Evolutionary conservation across 225 moss, liverwort and hornwort species (phyloP).

Genomic region (Neckera pumila): DNA sequence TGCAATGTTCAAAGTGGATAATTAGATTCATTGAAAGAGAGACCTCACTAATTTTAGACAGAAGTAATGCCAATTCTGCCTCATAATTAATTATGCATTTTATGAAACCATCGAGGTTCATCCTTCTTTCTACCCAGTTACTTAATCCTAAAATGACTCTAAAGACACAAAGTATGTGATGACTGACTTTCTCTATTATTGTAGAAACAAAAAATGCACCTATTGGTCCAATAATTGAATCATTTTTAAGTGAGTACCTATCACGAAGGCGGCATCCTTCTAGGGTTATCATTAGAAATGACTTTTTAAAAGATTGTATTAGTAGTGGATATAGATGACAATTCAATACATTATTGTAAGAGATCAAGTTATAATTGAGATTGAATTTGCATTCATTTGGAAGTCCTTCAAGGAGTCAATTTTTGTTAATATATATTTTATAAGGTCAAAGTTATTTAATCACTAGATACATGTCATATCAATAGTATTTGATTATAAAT

Average conservation of each 20-base stretch:
- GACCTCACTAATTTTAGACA: neutral
- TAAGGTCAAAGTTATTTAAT: too few relatives aligned
- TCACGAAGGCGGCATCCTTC: too few relatives aligned
- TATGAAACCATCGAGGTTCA: neutral
- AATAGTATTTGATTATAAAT: too few relatives aligned
- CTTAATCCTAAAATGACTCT: too few relatives aligned
- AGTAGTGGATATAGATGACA: neutral
- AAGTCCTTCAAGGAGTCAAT: fast-evolving
- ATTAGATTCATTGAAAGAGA: neutral
- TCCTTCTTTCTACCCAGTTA: neutral
- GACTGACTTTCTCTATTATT: too few relatives aligned
- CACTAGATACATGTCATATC: too few relatives aligned
- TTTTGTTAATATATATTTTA: neutral
- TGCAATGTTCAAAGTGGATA: fast-evolving
- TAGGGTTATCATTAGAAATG: too few relatives aligned
- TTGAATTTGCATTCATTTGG: neutral
- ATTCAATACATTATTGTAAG: too few relatives aligned
- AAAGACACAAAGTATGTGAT: too few relatives aligned
- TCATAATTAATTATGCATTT: fast-evolving
- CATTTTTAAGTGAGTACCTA: too few relatives aligned
- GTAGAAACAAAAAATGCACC: too few relatives aligned
- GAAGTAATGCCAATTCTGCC: fast-evolving
- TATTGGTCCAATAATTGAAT: too few relatives aligned
- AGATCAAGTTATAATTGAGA: neutral
- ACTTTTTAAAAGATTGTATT: neutral